Base-by-base conservation (phyloP, 371 early-diverging fungal genomes). In the Actinomortierella ambigua region DNA sequence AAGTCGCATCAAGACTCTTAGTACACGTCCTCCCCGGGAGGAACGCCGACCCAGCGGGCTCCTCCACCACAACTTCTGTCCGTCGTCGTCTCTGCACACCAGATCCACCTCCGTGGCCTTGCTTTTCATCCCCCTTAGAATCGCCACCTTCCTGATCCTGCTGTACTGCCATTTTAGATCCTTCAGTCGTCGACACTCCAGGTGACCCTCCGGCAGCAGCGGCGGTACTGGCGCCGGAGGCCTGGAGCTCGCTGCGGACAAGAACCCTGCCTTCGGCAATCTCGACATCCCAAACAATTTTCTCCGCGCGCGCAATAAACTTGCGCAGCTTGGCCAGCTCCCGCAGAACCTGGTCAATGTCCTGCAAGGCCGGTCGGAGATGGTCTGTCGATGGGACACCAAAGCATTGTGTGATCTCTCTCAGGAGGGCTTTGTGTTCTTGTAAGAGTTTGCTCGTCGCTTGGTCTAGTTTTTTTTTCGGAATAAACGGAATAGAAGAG, bases 251-350 rank as follows among this genome's bases (percentile, higher is more conserved):
- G 11, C 49, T 60, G 11, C 47, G 58, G 7, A 70, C 61, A 26
- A 49, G 42, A 15, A 70, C 65, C 14, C 44, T 50, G 17, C 62
- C 62, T 29, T 56, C 65, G 4, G 47, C 29, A 40, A 69, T 70
- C 24, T 70, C 71, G 24, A 54, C 50, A 22, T 70, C 71, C 71
- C 71, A 70, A 47, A 70, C 57, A 15, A 65, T 58, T 52, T 44
- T 54, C 50, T 70, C 65, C 0, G 57, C 46, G 28, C 58, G 57
- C 24, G 71, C 61, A 28, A 70, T 52, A 57, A 70, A 70, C 40
- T 55, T 26, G 20, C 55, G 43, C 29, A 60, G 42, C 15, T 29
- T 44, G 1, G 64, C 51, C 15, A 70, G 22, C 24, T 70, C 65
- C 4, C 57, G 46, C 11, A 65, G 29, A 27, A 58, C 39, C 6